A percentile compares a stretch with the other conserved stretches of the same genome.
These are phyloP conservation scores for Fragosphaeria purpurea DNA, from an alignment of 2,329 filamentous ascomycete species.

Conservation along the genomic window DNA sequence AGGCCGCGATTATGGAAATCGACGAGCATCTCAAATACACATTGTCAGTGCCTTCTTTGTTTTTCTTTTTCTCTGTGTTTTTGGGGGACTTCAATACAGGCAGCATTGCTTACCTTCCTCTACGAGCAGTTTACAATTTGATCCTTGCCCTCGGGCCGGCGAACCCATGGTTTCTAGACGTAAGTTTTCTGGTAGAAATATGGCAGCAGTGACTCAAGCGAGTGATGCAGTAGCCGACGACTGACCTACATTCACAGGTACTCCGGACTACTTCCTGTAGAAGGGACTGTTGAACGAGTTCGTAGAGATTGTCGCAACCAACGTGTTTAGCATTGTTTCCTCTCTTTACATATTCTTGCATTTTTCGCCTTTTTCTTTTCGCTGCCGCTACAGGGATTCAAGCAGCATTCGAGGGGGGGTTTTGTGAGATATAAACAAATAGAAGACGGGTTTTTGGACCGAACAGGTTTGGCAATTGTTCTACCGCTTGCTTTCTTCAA, in stretches of 20 bases:
- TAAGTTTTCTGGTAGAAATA: conserved; percentile 27
- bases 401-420: too few relatives aligned
- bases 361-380: neutral
- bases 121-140: conserved; percentile 82
- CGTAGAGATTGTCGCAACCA: too few relatives aligned
- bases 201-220: neutral
- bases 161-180: conserved; percentile 98
- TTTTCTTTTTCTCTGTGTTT: neutral
- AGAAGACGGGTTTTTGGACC: too few relatives aligned
- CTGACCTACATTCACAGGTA: conserved; percentile 37
- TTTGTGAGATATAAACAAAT: too few relatives aligned
- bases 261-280: conserved; percentile 98
- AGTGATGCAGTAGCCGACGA: too few relatives aligned
- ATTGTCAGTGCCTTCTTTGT: conserved; percentile 43
- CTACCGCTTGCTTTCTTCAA: too few relatives aligned
- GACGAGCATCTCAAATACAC: conserved; percentile 99
- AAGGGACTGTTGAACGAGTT: neutral
- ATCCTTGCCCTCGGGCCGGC: conserved; percentile 91
- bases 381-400: too few relatives aligned
- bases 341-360: neutral
- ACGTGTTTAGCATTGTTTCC: neutral
- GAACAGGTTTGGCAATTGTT: too few relatives aligned
- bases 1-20: conserved; percentile 99
- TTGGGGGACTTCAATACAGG: neutral
- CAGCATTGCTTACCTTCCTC: conserved; percentile 17